Base-by-base conservation (phyloP, 1,284 basidiomycete species). In the Ceratobasidium theobromae region DNA sequence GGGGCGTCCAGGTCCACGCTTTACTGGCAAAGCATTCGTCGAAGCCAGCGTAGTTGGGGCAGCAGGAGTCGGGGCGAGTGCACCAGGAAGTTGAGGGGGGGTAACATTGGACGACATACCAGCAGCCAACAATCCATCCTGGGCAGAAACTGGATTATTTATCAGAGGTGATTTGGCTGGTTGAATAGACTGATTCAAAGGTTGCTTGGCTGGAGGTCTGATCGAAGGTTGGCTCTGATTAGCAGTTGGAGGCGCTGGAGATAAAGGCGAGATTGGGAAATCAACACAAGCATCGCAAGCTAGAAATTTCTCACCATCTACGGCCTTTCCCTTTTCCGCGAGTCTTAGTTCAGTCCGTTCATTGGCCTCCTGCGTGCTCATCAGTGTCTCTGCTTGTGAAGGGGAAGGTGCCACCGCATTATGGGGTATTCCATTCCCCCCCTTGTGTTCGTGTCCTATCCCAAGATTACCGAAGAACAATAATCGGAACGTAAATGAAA, bases 1-100 rank as follows among this genome's bases (percentile, higher is more conserved):
- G 41, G 58, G 58, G n/a, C 58, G 58, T 9, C 45, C 46, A 51
- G 46, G 58, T 12, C 58, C 58, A 40, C 58, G 58, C 21, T 62
- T 62, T 21, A 35, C 21, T 5, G 58, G 58, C 3, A 46, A 38
- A 16, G 48, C 27, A 51, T 25, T 27, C 6, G 21, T 51, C 33
- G 18, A 46, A 30, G 18, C 25, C 3, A 43, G 43, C 3, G 43
- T 48, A 5, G 16, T 45, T 16, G 55, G 55, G 11, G 55, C 25
- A 46, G 27, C 30, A 4, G 54, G 4, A 32, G 35, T 41, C n/a
- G 16, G 9, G 12, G 3, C 11, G 3, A 30, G 41, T 14, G 28
- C 35, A n/a, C 25, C 48, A 8, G 18, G 9, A 9, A 23, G 12
- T 6, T 58, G 41, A 18, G 55, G 23, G 3, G 55, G 18, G 35